Evolutionary conservation across 1,284 basidiomycete species (phyloP).

Genomic region (Boletus semigastroideus): DNA sequence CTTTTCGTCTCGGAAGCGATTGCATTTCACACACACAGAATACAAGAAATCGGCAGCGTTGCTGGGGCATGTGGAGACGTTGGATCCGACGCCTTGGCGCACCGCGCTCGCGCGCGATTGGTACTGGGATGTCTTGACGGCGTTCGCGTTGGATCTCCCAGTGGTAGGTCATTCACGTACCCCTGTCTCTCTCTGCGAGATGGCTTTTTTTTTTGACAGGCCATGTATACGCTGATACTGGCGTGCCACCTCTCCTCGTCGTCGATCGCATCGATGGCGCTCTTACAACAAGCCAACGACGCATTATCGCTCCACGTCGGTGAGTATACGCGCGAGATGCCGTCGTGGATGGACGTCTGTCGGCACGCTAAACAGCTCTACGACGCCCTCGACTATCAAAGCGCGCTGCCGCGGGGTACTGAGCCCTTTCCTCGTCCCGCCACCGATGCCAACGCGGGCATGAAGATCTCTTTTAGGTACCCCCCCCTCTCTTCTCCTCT

Average conservation of each 20-base stretch:
- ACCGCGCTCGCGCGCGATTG: conserved; percentile 31
- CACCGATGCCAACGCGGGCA: conserved; percentile 26
- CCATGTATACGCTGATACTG: conserved; percentile 15
- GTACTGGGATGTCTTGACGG: conserved; percentile 36
- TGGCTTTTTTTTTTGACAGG: conserved; percentile 12
- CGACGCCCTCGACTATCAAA: conserved; percentile 23
- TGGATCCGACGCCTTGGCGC: conserved; percentile 34
- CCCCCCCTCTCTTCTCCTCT: not conserved
- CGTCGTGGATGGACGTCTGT: conserved; percentile 14
- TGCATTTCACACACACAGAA: too few species aligned
- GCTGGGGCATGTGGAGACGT: conserved; percentile 29
- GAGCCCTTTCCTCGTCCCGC: conserved; percentile 18
- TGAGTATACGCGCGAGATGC: not conserved
- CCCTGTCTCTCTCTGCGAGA: not conserved
- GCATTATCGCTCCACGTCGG: conserved; percentile 17
- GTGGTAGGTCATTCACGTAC: conserved; percentile 11
- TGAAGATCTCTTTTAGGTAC: conserved; percentile 40
- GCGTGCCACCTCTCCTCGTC: conserved; percentile 11
- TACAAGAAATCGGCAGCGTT: too few species aligned
- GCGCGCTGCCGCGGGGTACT: conserved; percentile 20
- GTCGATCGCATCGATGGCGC: conserved; percentile 22
- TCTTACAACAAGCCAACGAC: conserved; percentile 20
- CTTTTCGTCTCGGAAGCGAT: too few species aligned
- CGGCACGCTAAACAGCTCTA: conserved; percentile 29
- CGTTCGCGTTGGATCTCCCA: conserved; percentile 20